These are phyloP conservation scores for Zopfochytrium polystomum DNA, from an alignment of 371 early-diverging fungal species.

Conservation along the genomic window DNA sequence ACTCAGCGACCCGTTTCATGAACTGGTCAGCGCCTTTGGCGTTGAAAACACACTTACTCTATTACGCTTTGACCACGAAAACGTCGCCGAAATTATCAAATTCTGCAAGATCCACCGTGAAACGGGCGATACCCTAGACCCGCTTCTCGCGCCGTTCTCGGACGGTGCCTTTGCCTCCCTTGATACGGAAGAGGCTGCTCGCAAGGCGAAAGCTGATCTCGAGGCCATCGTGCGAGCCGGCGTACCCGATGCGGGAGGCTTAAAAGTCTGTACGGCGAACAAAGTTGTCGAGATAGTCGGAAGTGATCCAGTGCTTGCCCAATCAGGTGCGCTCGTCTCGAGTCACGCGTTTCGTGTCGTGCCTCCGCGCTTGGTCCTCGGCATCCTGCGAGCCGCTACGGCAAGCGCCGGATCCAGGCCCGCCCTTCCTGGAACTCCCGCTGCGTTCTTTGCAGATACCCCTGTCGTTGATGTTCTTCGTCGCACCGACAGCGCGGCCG, in stretches of 20 bases:
- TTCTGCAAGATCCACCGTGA: constrained; percentile 26
- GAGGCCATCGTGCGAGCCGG: no score
- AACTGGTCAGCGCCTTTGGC: constrained; percentile 32
- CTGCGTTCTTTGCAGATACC: constrained; percentile 11
- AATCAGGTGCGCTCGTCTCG: constrained; percentile 9
- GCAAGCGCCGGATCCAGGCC: neutral
- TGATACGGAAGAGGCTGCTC: constrained; percentile 32
- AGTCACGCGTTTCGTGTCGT: constrained; percentile 40
- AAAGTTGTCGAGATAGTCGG: constrained; percentile 26
- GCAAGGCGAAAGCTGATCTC: constrained; percentile 26
- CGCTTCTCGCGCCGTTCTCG: constrained; percentile 40
- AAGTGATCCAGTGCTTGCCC: constrained; percentile 6
- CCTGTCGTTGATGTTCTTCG: constrained; percentile 1
- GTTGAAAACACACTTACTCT: constrained; percentile 28
- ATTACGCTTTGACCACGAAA: constrained; percentile 41
- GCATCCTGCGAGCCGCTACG: constrained; percentile 28
- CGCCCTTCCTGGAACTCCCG: neutral
- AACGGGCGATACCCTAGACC: constrained; percentile 38
- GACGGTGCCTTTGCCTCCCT: constrained; percentile 41
- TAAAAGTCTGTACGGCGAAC: no score
- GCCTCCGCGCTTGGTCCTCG: constrained; percentile 48
- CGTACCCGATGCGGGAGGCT: no score
- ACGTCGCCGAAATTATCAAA: constrained; percentile 32
- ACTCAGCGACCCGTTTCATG: constrained; percentile 40
- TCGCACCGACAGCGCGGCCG: neutral